Conservation (phyloP, 208 protist species). For the Leishmania major region DNA sequence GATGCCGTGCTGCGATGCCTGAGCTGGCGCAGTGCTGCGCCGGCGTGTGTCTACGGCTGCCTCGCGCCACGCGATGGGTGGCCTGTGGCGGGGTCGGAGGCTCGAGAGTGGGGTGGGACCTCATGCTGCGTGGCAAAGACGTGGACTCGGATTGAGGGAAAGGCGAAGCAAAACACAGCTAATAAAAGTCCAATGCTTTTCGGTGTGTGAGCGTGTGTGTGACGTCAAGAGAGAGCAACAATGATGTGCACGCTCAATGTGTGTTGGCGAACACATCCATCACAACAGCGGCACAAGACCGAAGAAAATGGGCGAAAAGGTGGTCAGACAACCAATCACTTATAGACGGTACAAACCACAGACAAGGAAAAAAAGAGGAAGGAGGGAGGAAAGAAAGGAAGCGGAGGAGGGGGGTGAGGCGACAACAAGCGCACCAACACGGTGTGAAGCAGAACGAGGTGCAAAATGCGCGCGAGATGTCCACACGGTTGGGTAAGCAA, state of each 20-base stretch:
- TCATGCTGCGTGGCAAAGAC: not conserved
- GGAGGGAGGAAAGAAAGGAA: not conserved
- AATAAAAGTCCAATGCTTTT: not conserved
- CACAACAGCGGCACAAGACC: not conserved
- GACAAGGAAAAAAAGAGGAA: constrained; percentile 6
- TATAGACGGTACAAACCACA: not conserved
- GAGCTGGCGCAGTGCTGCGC: not conserved
- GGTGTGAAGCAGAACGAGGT: not conserved
- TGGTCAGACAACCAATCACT: not conserved
- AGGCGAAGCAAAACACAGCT: too few relatives aligned
- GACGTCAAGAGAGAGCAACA: not conserved
- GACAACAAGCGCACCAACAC: not conserved
- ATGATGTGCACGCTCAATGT: not conserved
- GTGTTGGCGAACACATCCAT: not conserved
- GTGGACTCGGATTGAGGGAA: too few relatives aligned
- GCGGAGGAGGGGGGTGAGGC: too few relatives aligned
- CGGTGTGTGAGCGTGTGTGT: not conserved
- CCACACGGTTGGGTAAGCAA: not conserved
- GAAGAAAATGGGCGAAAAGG: not conserved
- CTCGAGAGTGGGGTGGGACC: not conserved
- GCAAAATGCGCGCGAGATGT: not conserved
- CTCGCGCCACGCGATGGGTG: not conserved
- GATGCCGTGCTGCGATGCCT: too few relatives aligned
- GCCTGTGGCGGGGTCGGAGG: not conserved
- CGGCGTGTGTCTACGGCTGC: not conserved